These are phyloP conservation scores for Talaromyces amestolkiae DNA, from an alignment of 2,329 filamentous ascomycete species.

Conservation along the genomic window DNA sequence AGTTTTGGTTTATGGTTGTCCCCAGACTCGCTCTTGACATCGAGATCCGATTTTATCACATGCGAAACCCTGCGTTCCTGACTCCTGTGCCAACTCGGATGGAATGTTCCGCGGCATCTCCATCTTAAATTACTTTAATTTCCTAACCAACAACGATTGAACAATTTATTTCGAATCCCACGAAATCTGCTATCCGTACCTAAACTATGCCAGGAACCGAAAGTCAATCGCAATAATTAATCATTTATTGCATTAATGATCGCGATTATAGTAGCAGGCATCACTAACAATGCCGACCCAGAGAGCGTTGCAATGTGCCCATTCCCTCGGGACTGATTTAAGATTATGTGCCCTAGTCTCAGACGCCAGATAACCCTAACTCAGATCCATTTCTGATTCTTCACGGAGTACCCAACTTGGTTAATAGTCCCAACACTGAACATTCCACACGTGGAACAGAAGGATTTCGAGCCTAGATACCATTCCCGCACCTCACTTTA, in stretches of 20 bases:
- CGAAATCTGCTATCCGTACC: background rate
- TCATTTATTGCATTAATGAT: background rate
- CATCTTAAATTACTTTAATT: constrained; percentile 3
- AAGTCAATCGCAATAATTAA: constrained; percentile 11
- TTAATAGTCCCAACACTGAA: background rate
- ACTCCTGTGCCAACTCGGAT: background rate
- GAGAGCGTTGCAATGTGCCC: background rate
- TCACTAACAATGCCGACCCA: background rate
- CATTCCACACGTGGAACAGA: background rate
- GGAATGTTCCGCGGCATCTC: background rate
- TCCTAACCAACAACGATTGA: background rate
- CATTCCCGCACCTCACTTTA: background rate
- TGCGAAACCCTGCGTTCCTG: background rate
- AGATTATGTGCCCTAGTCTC: background rate
- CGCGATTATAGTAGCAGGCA: background rate
- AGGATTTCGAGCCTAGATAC: background rate
- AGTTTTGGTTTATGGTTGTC: no score
- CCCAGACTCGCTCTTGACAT: background rate
- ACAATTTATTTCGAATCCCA: background rate
- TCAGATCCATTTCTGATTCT: background rate
- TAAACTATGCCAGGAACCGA: constrained; percentile 11
- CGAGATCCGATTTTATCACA: background rate
- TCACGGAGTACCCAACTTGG: background rate
- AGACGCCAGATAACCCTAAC: background rate
- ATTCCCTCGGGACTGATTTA: background rate